These are phyloP conservation scores for Pythium aphanidermatum DNA, from an alignment of 352 stramenopile genomes.

Conservation along the genomic window DNA sequence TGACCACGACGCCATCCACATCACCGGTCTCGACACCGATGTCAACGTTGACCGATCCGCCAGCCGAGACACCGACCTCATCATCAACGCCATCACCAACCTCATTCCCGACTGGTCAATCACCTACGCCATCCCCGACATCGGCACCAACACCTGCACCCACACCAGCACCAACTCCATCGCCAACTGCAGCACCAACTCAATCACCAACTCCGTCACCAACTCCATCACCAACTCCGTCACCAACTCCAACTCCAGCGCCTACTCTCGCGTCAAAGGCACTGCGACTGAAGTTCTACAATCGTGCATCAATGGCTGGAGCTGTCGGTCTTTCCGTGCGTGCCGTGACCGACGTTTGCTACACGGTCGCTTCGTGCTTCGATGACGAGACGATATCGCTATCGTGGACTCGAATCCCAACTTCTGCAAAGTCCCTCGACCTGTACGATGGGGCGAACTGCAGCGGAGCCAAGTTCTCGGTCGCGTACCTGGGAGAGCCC, in stretches of 20 bases:
- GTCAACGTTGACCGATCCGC: too few species aligned
- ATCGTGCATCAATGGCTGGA: conserved; percentile 2
- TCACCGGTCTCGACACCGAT: too few species aligned
- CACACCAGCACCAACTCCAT: too few species aligned
- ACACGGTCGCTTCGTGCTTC: conserved; percentile 5
- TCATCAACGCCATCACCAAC: too few species aligned
- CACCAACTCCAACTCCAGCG: background rate
- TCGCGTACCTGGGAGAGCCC: conserved; percentile 1
- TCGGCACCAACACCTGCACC: too few species aligned
- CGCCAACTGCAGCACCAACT: too few species aligned
- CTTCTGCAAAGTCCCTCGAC: background rate
- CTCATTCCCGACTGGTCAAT: too few species aligned
- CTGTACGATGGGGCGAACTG: background rate
- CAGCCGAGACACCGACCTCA: too few species aligned
- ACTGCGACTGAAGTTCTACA: conserved; percentile 6
- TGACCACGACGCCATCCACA: too few species aligned
- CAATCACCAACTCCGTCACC: too few species aligned
- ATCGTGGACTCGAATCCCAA: conserved; percentile 1
- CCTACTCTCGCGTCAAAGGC: background rate
- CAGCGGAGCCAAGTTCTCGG: background rate
- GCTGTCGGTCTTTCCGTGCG: background rate
- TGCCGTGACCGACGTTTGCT: conserved; percentile 8
- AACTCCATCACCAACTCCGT: background rate
- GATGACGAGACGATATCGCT: conserved; percentile 3
- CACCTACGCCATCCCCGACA: too few species aligned